These are phyloP conservation scores for Populus hybrid DNA, from an alignment of 441 rosid genomes.

Conservation along the genomic window DNA sequence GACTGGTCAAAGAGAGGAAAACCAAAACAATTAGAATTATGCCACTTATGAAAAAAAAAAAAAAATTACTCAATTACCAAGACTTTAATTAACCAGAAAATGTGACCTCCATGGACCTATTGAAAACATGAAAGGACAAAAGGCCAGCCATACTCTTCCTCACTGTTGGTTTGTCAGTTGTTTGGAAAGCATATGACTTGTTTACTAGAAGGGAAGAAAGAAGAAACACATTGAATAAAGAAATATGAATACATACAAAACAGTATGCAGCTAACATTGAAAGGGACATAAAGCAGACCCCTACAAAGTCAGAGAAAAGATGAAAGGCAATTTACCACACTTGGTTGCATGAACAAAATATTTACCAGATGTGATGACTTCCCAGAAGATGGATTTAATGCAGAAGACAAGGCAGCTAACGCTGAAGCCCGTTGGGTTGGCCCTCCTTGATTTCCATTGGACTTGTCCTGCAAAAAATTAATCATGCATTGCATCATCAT, in stretches of 20 bases:
- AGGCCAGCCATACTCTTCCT: neutral
- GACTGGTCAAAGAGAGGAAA: neutral
- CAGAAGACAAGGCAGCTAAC: constrained; percentile 90
- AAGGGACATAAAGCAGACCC: neutral
- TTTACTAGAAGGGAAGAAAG: neutral
- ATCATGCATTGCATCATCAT: constrained; percentile 16
- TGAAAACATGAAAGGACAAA: neutral
- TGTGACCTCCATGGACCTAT: neutral
- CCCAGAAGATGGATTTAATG: constrained; percentile 72
- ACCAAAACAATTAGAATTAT: neutral
- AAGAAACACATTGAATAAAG: neutral
- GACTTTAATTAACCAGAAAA: neutral
- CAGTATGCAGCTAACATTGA: neutral
- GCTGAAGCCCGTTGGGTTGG: constrained; percentile 99
- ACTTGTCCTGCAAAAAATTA: constrained; percentile 58
- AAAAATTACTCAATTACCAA: neutral
- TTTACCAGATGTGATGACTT: constrained; percentile 46
- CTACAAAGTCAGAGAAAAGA: neutral
- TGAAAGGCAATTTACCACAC: neutral
- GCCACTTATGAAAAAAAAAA: neutral
- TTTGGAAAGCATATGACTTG: neutral
- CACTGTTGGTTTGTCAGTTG: neutral
- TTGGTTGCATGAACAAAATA: constrained; percentile 11
- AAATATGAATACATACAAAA: neutral
- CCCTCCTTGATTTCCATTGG: constrained; percentile 81